A percentile compares a stretch with the other conserved stretches of the same genome.
phyloP scores from a whole-genome alignment of 768 basidiomycete genomes.

The Roridomyces roridus region DNA sequence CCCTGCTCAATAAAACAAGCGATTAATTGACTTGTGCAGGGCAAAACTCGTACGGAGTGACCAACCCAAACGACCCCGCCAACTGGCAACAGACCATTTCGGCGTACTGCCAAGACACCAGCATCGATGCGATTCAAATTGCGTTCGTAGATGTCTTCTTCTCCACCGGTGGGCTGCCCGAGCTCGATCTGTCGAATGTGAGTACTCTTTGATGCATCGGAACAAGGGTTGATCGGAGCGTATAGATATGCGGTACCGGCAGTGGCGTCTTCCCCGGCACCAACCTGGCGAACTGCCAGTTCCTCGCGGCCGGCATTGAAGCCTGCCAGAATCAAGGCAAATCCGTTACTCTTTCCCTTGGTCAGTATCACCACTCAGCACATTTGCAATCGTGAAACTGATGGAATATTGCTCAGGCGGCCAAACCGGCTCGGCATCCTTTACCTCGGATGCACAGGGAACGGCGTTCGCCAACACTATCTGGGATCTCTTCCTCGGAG shows the following conservation, averaged over 20 bases:
- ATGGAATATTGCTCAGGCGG: constrained; percentile 66
- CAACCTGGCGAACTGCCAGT: constrained; percentile 64
- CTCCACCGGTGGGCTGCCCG: constrained; percentile 10
- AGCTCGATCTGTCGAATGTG: constrained; percentile 25
- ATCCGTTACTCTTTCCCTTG: constrained; percentile 55
- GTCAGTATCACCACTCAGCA: no score
- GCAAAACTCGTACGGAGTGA: constrained; percentile 2
- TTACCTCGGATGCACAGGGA: constrained; percentile 60
- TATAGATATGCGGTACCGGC: constrained; percentile 59
- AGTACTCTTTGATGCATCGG: no score
- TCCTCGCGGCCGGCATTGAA: constrained; percentile 65
- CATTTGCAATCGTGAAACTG: no score
- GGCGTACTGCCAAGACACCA: constrained; percentile 1
- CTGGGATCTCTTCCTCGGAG: constrained; percentile 75
- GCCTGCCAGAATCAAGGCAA: constrained; percentile 70
- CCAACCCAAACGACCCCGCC: background rate
- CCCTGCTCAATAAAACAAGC: no score
- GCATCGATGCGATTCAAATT: no score
- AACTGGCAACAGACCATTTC: background rate
- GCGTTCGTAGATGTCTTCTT: constrained; percentile 19
- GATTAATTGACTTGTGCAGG: background rate
- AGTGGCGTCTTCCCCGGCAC: constrained; percentile 63
- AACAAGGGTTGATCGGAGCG: no score
- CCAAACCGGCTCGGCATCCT: constrained; percentile 61
- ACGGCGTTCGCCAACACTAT: constrained; percentile 61